phyloP scores from a whole-genome alignment of 129 eudicot genomes.

The Flaveria linearis region DNA sequence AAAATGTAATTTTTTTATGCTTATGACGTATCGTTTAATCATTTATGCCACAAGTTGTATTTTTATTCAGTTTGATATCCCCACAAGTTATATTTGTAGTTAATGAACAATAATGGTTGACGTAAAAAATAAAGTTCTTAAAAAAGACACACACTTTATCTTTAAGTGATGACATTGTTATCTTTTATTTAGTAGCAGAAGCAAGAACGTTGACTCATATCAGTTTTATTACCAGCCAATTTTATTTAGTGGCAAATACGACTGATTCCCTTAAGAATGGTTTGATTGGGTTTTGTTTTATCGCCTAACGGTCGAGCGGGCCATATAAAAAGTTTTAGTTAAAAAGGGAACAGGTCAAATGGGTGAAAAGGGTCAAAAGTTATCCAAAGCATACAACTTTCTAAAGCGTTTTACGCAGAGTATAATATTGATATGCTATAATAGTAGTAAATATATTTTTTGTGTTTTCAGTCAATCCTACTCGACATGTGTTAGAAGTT shows the following conservation, averaged over 20 bases:
- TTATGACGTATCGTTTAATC: neutral
- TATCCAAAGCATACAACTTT: neutral
- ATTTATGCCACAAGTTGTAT: neutral
- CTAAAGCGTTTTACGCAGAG: neutral
- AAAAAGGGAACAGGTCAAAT: neutral
- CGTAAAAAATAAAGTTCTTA: slow-evolving; percentile 3
- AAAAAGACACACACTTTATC: neutral
- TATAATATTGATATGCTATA: neutral
- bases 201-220: slow-evolving; percentile 12
- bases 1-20: neutral
- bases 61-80: neutral
- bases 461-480: neutral
- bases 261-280: neutral
- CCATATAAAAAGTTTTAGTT: neutral
- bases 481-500: neutral
- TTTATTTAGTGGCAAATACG: neutral
- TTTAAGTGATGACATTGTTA: slow-evolving; percentile 17
- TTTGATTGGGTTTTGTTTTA: neutral
- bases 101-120: slow-evolving; percentile 13
- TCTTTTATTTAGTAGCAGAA: slow-evolving; percentile 15
- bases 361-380: neutral
- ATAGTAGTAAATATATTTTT: neutral
- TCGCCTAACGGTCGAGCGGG: neutral
- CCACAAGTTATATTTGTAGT: neutral
- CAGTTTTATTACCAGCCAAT: neutral